Evolutionary conservation across 2,329 filamentous ascomycete genomes (phyloP), one percentile per base, ranked within the genome.

Genomic region (Xylaria sp.): DNA sequence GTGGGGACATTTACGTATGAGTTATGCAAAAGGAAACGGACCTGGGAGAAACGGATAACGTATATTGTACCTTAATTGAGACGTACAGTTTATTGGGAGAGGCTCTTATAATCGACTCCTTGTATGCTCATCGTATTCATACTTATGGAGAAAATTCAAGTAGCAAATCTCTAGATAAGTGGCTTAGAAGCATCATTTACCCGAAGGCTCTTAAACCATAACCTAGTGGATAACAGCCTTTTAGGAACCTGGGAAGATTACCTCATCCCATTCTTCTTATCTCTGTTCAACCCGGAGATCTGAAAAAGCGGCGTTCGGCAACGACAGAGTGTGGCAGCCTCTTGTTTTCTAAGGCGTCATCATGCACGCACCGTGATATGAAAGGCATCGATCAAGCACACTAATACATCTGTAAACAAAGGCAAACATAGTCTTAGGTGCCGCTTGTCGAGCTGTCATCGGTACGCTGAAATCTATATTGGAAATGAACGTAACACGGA

Each of bases 221-320:
- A 1, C 28, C 28, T 4, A 54, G 28, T 54, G 9, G 20, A 25
- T 23, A 50, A 50, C 9, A 25, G 25, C 46, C 46, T 50, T 23
- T 8, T 50, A 12, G 46, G 46, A 23, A 9, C 5, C n/a, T 48
- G 13, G 46, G 46, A 20, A 8, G 15, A 50, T 23, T 51, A 51
- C 15, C 44, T 61, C 31, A 20, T 37, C 54, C 59, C 50, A 44
- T 31, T 41, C 34, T 25, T 41, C 48, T 31, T 20, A 63, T 15
- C 23, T 20, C 23, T 52, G 20, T 39, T 63, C 48, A 39, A 63
- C 48, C n/a, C 34, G 12, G 44, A 54, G 31, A 54, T 34, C 37
- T 63, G 28, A n/a, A 41, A 39, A 48, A 48, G 39, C 9, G 12
- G 10, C 9, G 18, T 52, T 37, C 34, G 34, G 8, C 34, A 37